Base-by-base conservation (phyloP, 106 monocot species). In the Apostasia ramifera region DNA sequence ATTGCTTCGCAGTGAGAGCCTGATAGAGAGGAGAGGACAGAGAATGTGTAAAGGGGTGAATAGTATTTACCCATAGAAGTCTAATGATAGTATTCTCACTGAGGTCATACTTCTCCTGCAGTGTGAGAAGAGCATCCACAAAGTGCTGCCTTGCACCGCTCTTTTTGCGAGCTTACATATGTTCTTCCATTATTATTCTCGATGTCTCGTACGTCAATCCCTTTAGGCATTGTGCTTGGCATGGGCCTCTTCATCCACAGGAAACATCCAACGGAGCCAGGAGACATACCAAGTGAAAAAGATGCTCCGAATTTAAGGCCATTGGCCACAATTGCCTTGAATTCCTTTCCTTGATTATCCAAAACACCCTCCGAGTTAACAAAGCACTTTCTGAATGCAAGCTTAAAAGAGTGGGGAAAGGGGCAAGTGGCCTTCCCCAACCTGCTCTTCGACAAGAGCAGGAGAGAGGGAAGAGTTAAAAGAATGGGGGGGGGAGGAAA, bases 381-480 rank as follows among this genome's bases (percentile, higher is more conserved):
- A 47, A 94, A 94, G 5, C 94, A 84, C 76, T 94, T 94, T 53
- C 94, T 90, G 43, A 94, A 94, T 14, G 83, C 90, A 2, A 94
- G 79, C 73, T 90, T 73, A 26, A 26, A 26, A 26, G 26, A 26
- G 26, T 26, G 26, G 26, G 26, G 26, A 26, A 26, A 26, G 26
- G 26, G 26, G 26, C 26, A 26, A 26, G 26, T 26, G 26, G 26
- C 26, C 26, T 26, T 26, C 26, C 26, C 26, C 26, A 26, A 26
- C 26, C 26, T 26, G 26, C 26, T 26, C 26, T n/a, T n/a, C n/a
- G n/a, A n/a, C n/a, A n/a, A n/a, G n/a, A n/a, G n/a, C n/a, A n/a
- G 26, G 26, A 26, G 26, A 26, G 26, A 26, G 26, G 26, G 26
- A 26, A 26, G 26, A 26, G 26, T 26, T 26, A 26, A 26, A 26